These are phyloP conservation scores for Carex kokanica DNA, from an alignment of 176 grass and related monocot genomes.

Conservation along the genomic window DNA sequence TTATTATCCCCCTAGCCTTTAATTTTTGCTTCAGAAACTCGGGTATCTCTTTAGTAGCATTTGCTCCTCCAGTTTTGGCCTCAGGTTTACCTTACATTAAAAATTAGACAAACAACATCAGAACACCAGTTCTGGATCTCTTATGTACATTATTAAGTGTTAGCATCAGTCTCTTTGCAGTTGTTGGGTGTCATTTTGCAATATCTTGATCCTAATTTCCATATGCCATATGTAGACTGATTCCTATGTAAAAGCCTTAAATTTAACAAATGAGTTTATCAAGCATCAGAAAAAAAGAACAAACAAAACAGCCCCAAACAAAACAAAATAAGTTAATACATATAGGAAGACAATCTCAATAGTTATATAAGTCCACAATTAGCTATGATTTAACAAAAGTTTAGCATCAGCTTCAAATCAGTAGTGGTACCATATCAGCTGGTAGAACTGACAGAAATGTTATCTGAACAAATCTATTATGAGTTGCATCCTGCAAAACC, in stretches of 20 bases:
- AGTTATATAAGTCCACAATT: background rate
- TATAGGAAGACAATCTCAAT: background rate
- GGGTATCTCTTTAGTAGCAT: conserved; percentile 56
- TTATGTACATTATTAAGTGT: background rate
- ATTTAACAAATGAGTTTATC: background rate
- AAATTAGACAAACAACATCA: background rate
- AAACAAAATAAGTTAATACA: background rate
- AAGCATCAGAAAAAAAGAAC: background rate
- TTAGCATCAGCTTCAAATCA: background rate
- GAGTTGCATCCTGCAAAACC: background rate
- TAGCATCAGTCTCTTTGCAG: background rate
- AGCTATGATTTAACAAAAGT: background rate
- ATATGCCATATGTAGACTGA: background rate
- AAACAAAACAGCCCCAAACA: background rate
- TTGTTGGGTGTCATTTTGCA: background rate
- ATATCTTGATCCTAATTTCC: background rate
- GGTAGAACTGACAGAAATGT: background rate
- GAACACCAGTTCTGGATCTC: background rate
- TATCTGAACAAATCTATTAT: background rate
- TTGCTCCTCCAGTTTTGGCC: conserved; percentile 42
- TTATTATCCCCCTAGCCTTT: conserved; percentile 82
- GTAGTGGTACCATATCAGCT: background rate
- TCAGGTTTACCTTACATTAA: conserved; percentile 43
- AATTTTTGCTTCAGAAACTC: conserved; percentile 81
- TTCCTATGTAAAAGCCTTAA: background rate